Percentiles rank a stretch among this genome's conserved stretches.
phyloP scores from a whole-genome alignment of 129 eudicot genomes.

The Apium graveolens region DNA sequence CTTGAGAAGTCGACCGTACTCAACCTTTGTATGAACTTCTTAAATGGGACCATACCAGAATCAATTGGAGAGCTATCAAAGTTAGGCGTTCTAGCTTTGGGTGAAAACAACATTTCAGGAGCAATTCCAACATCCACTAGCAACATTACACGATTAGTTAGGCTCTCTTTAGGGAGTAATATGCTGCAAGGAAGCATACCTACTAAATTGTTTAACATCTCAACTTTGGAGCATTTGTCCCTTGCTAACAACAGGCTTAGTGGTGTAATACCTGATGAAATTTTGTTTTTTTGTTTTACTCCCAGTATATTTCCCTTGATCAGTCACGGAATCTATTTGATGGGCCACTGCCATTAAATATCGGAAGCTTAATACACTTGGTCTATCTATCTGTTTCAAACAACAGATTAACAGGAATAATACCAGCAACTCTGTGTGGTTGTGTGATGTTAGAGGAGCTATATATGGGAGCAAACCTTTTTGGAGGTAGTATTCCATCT shows the following conservation, averaged over 20 bases:
- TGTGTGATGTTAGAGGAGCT: background rate
- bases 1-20: background rate
- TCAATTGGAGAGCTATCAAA: background rate
- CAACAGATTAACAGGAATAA: background rate
- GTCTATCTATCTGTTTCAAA: no score
- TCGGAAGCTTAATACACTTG: background rate
- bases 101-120: background rate
- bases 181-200: background rate
- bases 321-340: slow-evolving; percentile 6
- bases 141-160: background rate
- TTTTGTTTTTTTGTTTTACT: slow-evolving; percentile 4
- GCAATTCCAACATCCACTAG: slow-evolving; percentile 1
- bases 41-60: slow-evolving; percentile 7
- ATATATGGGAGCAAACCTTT: background rate
- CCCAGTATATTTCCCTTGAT: background rate
- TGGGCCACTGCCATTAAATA: background rate
- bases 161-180: no score
- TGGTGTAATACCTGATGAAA: slow-evolving; percentile 6
- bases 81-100: background rate
- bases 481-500: background rate
- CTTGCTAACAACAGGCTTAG: slow-evolving; percentile 1
- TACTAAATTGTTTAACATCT: background rate
- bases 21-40: background rate
- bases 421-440: background rate
- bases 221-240: background rate